phyloP scores from a whole-genome alignment of 495 filamentous ascomycete genomes.

The Aspergillus egyptiacus region DNA sequence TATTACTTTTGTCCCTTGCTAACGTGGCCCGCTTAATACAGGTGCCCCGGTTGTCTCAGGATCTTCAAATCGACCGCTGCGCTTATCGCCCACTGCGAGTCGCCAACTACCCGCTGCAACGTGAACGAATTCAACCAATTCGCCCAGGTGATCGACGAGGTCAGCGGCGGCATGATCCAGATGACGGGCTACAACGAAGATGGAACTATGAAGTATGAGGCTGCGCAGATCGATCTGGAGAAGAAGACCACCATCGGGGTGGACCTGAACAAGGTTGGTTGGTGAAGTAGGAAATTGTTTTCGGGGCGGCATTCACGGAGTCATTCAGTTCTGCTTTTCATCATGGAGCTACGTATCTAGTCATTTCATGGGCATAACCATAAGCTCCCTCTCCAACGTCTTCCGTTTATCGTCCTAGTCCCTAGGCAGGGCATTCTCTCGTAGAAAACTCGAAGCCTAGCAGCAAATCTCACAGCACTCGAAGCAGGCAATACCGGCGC shows the following conservation, averaged over 20 bases:
- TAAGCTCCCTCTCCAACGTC: not conserved
- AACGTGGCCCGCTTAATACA: constrained; percentile 2
- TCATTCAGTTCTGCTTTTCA: not conserved
- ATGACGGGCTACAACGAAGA: constrained; percentile 22
- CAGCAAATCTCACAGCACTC: constrained; percentile 45
- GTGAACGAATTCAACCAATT: constrained; percentile 32
- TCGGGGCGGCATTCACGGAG: not conserved
- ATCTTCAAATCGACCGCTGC: constrained; percentile 38
- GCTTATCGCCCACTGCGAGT: constrained; percentile 48
- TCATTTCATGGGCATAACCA: too few species aligned
- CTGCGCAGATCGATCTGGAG: constrained; percentile 11
- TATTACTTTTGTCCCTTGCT: not conserved
- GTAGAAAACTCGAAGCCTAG: constrained; percentile 15
- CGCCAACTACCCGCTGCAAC: constrained; percentile 33
- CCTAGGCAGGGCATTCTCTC: not conserved
- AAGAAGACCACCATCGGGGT: not conserved
- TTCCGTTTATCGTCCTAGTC: not conserved
- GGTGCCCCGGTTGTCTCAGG: constrained; percentile 42
- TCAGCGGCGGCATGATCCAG: constrained; percentile 45
- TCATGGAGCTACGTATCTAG: not conserved
- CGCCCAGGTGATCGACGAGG: constrained; percentile 37
- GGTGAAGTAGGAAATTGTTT: not conserved
- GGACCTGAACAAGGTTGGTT: not conserved
- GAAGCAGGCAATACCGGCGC: constrained; percentile 40
- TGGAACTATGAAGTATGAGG: constrained; percentile 23